phyloP scores from a whole-genome alignment of 768 basidiomycete genomes.

The Termitomyces sp. region DNA sequence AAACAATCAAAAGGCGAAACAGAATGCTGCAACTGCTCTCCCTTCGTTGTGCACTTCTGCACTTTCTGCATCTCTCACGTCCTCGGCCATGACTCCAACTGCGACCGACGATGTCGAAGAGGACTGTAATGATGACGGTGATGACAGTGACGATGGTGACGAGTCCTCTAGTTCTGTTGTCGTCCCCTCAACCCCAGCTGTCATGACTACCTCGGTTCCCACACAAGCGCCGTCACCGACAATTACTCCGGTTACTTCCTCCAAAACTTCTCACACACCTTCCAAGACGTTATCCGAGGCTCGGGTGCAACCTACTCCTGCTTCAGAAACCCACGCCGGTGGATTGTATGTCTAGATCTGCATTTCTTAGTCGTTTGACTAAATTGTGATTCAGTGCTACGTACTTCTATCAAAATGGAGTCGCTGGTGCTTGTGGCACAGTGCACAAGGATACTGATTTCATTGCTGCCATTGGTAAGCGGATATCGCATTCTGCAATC shows the following conservation, averaged over 20 bases:
- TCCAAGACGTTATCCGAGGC: slow-evolving; percentile 11
- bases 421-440: slow-evolving; percentile 76
- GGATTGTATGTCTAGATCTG: slow-evolving; percentile 38
- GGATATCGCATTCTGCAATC: neutral
- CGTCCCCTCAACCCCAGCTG: slow-evolving; percentile 12
- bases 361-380: neutral
- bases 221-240: slow-evolving; percentile 5
- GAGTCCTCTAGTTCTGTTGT: slow-evolving; percentile 13
- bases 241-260: slow-evolving; percentile 16
- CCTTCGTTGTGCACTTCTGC: slow-evolving; percentile 47
- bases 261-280: slow-evolving; percentile 9
- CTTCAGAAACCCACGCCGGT: slow-evolving; percentile 22
- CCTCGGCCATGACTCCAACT: slow-evolving; percentile 21
- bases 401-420: slow-evolving; percentile 66
- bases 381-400: slow-evolving; percentile 42
- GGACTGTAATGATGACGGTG: slow-evolving; percentile 23
- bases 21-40: slow-evolving; percentile 42
- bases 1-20: slow-evolving; percentile 33
- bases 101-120: slow-evolving; percentile 29
- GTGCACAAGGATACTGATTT: slow-evolving; percentile 49
- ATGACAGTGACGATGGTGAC: slow-evolving; percentile 19
- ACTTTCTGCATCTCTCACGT: slow-evolving; percentile 19
- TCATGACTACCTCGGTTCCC: slow-evolving; percentile 13
- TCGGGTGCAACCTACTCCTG: slow-evolving; percentile 3
- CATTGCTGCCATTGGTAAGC: slow-evolving; percentile 62